A percentile compares a stretch with the other conserved stretches of the same genome.
Evolutionary conservation across 202 grass and related monocot species (phyloP).

Genomic region (Panicum virgatum): DNA sequence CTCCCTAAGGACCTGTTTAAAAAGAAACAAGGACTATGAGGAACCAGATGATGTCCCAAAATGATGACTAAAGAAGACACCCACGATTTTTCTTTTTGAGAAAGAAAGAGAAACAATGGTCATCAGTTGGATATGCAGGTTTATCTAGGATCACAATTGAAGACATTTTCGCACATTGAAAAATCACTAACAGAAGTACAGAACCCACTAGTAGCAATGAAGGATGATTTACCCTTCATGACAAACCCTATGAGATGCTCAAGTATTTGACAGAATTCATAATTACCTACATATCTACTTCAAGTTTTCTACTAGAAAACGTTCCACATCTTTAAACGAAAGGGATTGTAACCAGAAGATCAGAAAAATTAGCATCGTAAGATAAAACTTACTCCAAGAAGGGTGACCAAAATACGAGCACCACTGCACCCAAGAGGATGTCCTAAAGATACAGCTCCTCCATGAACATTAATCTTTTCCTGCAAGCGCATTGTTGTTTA

Average conservation of each 20-base stretch:
- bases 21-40: not conserved
- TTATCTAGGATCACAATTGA: not conserved
- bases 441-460: constrained; percentile 84
- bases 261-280: not conserved
- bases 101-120: constrained; percentile 1
- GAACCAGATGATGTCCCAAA: not conserved
- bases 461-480: constrained; percentile 94
- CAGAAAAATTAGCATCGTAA: not conserved
- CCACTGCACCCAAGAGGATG: constrained; percentile 94
- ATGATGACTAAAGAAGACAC: not conserved
- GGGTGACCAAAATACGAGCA: constrained; percentile 88
- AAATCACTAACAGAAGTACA: not conserved
- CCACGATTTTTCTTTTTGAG: not conserved
- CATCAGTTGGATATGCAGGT: not conserved
- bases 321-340: not conserved
- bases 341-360: not conserved
- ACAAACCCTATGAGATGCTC: not conserved
- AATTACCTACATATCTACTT: not conserved
- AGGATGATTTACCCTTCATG: not conserved
- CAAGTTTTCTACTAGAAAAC: not conserved
- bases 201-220: not conserved
- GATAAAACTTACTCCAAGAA: constrained; percentile 48
- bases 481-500: constrained; percentile 37
- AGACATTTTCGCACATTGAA: not conserved
- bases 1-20: constrained; percentile 69